A percentile compares a stretch with the other conserved stretches of the same genome.
These are phyloP conservation scores for Termitomyces sp. DNA, from an alignment of 768 basidiomycete genomes.

Conservation along the genomic window DNA sequence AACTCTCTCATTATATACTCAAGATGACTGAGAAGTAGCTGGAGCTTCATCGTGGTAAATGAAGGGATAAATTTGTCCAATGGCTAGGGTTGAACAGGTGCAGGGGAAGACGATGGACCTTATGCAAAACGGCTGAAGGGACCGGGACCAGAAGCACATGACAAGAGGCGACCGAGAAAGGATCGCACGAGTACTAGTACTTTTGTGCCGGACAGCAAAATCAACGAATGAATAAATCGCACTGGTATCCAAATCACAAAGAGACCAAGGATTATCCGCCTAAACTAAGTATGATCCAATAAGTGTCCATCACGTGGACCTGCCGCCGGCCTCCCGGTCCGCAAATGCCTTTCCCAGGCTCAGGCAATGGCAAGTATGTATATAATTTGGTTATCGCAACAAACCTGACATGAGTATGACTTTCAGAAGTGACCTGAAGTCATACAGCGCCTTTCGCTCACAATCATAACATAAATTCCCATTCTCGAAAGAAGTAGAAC, in stretches of 20 bases:
- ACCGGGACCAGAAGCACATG: conserved; percentile 15
- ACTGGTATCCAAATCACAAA: conserved; percentile 2
- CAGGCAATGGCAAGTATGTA: not conserved
- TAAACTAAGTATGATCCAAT: not conserved
- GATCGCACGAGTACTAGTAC: conserved; percentile 9
- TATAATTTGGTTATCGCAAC: not conserved
- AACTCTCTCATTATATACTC: conserved; percentile 13
- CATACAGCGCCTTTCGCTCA: not conserved
- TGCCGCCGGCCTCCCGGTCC: too few species aligned
- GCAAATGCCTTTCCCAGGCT: not conserved
- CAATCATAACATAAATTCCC: not conserved
- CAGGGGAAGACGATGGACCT: conserved; percentile 6
- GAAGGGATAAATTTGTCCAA: not conserved
- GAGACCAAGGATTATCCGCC: not conserved
- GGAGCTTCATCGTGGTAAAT: conserved; percentile 16
- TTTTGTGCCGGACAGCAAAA: conserved; percentile 3
- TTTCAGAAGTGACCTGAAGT: not conserved
- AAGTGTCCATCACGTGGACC: conserved; percentile 13
- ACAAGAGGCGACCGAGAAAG: conserved; percentile 12
- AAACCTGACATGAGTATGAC: not conserved
- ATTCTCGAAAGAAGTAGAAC: not conserved
- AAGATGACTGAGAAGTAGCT: conserved; percentile 2
- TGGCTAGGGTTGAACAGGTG: not conserved
- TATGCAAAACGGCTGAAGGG: conserved; percentile 12
- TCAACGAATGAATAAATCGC: conserved; percentile 4